Evolutionary conservation across 768 basidiomycete genomes (phyloP), one percentile per base, ranked within the genome.

Genomic region (Agaricus bisporus): DNA sequence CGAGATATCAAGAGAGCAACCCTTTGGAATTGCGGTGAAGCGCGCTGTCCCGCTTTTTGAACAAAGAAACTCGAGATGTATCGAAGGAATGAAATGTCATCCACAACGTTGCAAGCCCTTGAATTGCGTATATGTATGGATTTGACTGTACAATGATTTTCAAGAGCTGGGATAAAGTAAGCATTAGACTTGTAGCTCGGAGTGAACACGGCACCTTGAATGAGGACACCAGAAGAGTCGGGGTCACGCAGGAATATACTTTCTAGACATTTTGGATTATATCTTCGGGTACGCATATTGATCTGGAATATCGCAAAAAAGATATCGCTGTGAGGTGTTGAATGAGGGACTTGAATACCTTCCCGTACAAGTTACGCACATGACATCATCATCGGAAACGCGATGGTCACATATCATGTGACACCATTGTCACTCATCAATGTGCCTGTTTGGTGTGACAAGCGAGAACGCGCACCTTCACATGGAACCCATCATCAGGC

Each of bases 391-490:
- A 42, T 32, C 3, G 32, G 14, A 1, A 20, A 12, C 44, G 37
- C 44, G 51, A 14, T 6, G 18, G 51, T 53, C 51, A 53, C 51
- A 39, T n/a, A n/a, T 54, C 52, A 54, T 12, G 36, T 54, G 52
- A 48, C 29, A 17, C 4, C 3, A 22, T 12, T 26, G 28, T 47
- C 46, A 48, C 36, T 12, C 8, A 6, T 25, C 39, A 15, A 49
- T 46, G 26, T 46, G 22, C 48, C 18, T 17, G 10, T 5, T 11
- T 22, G 22, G 22, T 22, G 22, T 22, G 22, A 22, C 22, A 22
- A 22, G 22, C 22, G 22, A n/a, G 7, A 17, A 22, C 18, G 3
- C 39, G 10, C 35, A 18, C 4, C 26, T 25, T 22, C 32, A 7
- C 41, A 54, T 54, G 53, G 45, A 54, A 22, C 32, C 46, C 20